phyloP scores from a whole-genome alignment of 352 stramenopile species.

The Elongisporangium undulatum region DNA sequence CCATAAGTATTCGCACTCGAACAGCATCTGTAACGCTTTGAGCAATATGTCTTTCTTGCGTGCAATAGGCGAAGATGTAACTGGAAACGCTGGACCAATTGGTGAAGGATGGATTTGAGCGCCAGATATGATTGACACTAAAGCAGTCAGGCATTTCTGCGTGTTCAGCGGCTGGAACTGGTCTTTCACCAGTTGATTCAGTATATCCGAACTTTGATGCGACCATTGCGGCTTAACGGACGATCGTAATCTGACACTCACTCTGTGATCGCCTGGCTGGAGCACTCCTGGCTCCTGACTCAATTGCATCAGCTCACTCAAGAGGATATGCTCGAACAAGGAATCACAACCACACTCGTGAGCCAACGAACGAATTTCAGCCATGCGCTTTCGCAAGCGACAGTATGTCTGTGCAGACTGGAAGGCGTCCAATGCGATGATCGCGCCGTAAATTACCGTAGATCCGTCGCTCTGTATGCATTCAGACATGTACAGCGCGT shows the following conservation, averaged over 20 bases:
- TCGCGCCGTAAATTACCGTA: neutral
- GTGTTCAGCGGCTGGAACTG: neutral
- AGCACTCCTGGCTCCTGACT: neutral
- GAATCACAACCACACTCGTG: neutral
- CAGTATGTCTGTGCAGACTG: neutral
- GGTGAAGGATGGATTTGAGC: neutral
- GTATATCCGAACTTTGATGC: neutral
- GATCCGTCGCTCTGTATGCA: neutral
- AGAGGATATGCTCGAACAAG: neutral
- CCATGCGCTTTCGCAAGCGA: neutral
- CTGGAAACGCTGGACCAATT: neutral
- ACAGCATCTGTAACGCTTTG: slow-evolving; percentile 11
- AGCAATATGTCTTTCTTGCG: neutral
- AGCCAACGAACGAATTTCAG: neutral
- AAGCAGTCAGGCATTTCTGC: neutral
- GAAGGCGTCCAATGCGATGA: neutral
- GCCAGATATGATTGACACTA: neutral
- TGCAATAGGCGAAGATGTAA: neutral
- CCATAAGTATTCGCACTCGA: slow-evolving; percentile 17
- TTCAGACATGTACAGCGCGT: neutral
- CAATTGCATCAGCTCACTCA: neutral
- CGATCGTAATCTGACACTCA: neutral
- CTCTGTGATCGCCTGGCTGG: neutral
- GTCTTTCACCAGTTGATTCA: neutral
- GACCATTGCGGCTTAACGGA: neutral